Base-by-base conservation (phyloP, 192 early-diverging fungal genomes). In the Backusella macrospora region DNA sequence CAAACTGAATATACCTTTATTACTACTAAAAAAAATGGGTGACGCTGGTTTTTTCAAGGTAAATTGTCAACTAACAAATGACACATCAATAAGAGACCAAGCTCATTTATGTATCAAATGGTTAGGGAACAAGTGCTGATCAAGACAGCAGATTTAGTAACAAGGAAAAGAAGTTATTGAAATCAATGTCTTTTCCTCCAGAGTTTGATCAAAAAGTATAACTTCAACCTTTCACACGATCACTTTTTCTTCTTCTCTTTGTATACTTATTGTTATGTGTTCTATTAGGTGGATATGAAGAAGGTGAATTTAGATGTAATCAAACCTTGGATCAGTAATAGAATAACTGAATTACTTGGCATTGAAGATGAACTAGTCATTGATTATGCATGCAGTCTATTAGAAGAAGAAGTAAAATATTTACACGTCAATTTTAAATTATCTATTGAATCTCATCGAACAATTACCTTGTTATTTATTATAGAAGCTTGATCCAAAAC, bases 321-420 rank as follows among this genome's bases (percentile, higher is more conserved):
- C 18, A 91, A 90, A 78, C 94, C 91, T 2, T 99, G 98, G 98
- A 91, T 99, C 49, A 82, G 88, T 0, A 81, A 81, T 68, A 86
- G 86, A 73, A 82, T 97, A 18, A 86, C 82, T 48, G 83, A 92
- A 37, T 74, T 95, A 7, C 85, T 99, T 38, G 95, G 95, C 3
- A 85, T 96, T 37, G 98, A 99, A 63, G 98, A 99, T 77, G 98
- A 99, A 71, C 89, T 99, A 21, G 85, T 98, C 5, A 86, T 95
- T 65, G 93, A 96, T 47, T 96, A 91, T 78, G 85, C 97, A 4
- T 89, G 92, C 70, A 90, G 90, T 38, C 85, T 96, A 80, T 84
- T 99, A 40, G 92, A 97, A 72, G 90, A 90, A 29, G 72, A 86
- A 79, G 90, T 92, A 84, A 74, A 75, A 45, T 16, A 15, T 29